Evolutionary conservation across 176 grass and related monocot genomes (phyloP), one percentile per base, ranked within the genome.

Genomic region (Otatea glauca): DNA sequence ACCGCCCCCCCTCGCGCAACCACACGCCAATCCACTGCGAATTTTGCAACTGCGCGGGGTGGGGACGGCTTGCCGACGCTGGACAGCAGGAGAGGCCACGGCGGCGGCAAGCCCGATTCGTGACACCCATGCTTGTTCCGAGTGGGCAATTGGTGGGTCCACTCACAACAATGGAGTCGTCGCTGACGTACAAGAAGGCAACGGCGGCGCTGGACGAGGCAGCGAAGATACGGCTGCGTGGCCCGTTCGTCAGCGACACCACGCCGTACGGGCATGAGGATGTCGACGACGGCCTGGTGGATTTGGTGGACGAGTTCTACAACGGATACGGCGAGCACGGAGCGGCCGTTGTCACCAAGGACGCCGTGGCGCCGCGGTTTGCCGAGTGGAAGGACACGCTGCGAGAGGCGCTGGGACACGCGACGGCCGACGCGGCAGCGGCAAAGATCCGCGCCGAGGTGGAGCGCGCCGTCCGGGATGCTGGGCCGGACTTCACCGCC

Each of bases 221-320:
- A 65, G 91, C 91, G 54, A 88, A 81, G 88, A 86, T 90, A 4
- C 60, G 92, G 84, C 51, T 94, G 7, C 85, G 84, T 23, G 84
- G 83, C 9, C 65, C 75, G 32, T 83, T 81, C 29, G 29, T 29
- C 32, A 12, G 91, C 38, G 84, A 69, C 34, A 7, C n/a, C 65
- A 49, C 42, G 48, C 24, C 67, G 63, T 45, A 65, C 25, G 24
- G 69, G 41, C 69, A 45, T 24, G 74, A 74, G 39, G 84, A 91
- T 8, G 86, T 68, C 72, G 65, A 63, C 44, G 88, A 91, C 54
- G 79, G 86, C 20, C 84, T 97, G 79, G 87, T 88, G 38, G 75
- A 93, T 59, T 39, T 94, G 74, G 91, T 94, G 10, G 61, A 90
- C 54, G 90, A 92, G 68, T 97, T 97, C 88, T 97, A 94, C 86